Conservation (phyloP, 345 rosid genomes). For the Bruguiera gymnorhiza region DNA sequence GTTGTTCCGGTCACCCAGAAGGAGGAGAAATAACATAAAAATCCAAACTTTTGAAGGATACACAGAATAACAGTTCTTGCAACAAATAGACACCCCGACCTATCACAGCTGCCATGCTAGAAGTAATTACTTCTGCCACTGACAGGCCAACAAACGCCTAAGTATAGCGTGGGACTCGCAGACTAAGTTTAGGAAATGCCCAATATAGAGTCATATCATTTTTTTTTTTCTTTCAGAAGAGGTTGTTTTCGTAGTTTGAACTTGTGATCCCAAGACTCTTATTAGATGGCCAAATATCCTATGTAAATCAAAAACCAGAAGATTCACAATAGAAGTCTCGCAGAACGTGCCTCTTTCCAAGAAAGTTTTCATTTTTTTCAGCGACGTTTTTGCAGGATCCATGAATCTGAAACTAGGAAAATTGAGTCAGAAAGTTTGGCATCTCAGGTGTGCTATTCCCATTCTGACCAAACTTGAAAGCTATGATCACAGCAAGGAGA, state of each 20-base stretch:
- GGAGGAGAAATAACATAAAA: background rate
- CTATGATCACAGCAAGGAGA: slow-evolving; percentile 64
- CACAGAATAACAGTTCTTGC: background rate
- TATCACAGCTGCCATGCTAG: slow-evolving; percentile 70
- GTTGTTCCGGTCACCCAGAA: slow-evolving; percentile 61
- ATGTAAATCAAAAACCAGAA: slow-evolving; percentile 1
- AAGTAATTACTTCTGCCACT: slow-evolving; percentile 64
- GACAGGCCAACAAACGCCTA: slow-evolving; percentile 86
- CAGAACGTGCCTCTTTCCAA: too few relatives aligned
- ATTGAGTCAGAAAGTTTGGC: slow-evolving; percentile 58
- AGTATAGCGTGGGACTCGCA: slow-evolving; percentile 51
- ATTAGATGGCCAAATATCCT: slow-evolving; percentile 68
- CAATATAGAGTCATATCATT: too few relatives aligned
- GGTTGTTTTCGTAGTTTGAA: too few relatives aligned
- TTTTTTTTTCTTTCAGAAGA: too few relatives aligned
- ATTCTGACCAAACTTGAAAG: slow-evolving; percentile 61
- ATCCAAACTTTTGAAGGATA: background rate
- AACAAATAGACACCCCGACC: slow-evolving; percentile 29
- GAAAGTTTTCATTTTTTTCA: too few relatives aligned
- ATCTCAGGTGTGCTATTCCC: slow-evolving; percentile 35
- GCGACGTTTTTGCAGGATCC: too few relatives aligned
- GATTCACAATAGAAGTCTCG: too few relatives aligned
- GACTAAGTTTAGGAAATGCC: too few relatives aligned
- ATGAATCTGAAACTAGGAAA: slow-evolving; percentile 47
- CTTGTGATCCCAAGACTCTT: slow-evolving; percentile 2